Conservation (phyloP, 2,329 filamentous ascomycete genomes). For the Verticillium klebahnii region DNA sequence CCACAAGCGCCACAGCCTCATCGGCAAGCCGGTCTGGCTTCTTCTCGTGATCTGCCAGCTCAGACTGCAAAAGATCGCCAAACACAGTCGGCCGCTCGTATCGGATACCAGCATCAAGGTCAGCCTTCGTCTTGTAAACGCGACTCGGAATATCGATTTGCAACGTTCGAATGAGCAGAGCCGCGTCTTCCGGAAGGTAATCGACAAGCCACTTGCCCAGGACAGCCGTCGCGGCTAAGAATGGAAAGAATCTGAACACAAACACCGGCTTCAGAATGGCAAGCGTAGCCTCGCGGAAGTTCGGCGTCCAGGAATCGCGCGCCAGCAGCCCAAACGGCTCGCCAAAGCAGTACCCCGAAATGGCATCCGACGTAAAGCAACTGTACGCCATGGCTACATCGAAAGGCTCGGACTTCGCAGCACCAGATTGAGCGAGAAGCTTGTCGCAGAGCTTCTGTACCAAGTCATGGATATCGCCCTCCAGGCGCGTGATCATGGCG, state of each 20-base stretch:
- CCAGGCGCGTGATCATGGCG: slow-evolving; percentile 21
- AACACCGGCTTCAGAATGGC: background rate
- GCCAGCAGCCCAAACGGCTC: slow-evolving; percentile 26
- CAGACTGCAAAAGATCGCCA: slow-evolving; percentile 12
- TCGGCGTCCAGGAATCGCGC: slow-evolving; percentile 29
- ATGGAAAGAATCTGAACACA: background rate
- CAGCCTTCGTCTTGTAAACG: slow-evolving; percentile 4
- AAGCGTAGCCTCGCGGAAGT: slow-evolving; percentile 16
- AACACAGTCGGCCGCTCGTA: slow-evolving; percentile 13
- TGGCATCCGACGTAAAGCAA: slow-evolving; percentile 34
- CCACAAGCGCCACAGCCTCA: background rate
- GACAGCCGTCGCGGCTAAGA: background rate
- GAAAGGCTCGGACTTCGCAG: slow-evolving; percentile 17
- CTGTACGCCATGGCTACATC: slow-evolving; percentile 30
- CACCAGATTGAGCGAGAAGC: slow-evolving; percentile 18
- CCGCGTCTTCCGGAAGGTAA: slow-evolving; percentile 5
- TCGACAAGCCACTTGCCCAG: background rate
- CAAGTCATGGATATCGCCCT: slow-evolving; percentile 19
- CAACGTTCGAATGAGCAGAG: slow-evolving; percentile 3
- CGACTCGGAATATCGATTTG: slow-evolving; percentile 4
- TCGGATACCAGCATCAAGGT: background rate
- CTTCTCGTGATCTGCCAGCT: slow-evolving; percentile 3
- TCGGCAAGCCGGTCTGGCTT: background rate
- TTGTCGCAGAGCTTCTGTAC: slow-evolving; percentile 23
- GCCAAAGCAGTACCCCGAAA: slow-evolving; percentile 31